Evolutionary conservation across 1,284 basidiomycete genomes (phyloP).

Genomic region (Tremellales sp.): DNA sequence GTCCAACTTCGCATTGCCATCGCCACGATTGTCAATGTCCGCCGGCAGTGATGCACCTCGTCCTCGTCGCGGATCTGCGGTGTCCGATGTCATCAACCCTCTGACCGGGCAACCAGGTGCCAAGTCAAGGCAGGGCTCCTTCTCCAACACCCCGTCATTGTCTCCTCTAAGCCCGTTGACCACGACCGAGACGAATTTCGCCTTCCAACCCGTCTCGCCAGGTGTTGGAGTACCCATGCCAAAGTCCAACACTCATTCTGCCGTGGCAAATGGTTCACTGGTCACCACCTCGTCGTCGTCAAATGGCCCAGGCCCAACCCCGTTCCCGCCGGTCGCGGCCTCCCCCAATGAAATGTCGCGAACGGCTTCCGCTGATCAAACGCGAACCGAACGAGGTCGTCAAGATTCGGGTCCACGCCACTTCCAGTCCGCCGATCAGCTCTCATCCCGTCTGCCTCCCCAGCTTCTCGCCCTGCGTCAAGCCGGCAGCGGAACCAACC

Average conservation of each 20-base stretch:
- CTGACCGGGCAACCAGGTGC: slow-evolving; percentile 39
- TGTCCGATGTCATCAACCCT: slow-evolving; percentile 44
- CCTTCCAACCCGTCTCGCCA: neutral
- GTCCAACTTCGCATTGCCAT: slow-evolving; percentile 27
- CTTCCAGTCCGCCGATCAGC: slow-evolving; percentile 31
- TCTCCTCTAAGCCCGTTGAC: neutral
- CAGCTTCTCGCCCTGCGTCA: slow-evolving; percentile 38
- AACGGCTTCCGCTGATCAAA: neutral
- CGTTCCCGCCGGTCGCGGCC: neutral
- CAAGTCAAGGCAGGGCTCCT: slow-evolving; percentile 14
- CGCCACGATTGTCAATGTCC: slow-evolving; percentile 14
- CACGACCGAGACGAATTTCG: neutral
- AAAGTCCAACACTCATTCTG: neutral
- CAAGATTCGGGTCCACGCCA: slow-evolving; percentile 1
- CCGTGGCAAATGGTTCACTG: neutral
- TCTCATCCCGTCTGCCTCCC: slow-evolving; percentile 38
- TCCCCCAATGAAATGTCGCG: neutral
- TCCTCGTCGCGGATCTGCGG: slow-evolving; percentile 15
- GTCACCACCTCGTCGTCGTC: neutral
- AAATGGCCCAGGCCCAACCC: neutral
- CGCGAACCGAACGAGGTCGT: neutral
- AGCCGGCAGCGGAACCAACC: slow-evolving; percentile 8
- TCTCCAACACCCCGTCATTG: slow-evolving; percentile 10
- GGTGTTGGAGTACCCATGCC: neutral
- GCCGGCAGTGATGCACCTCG: slow-evolving; percentile 1